phyloP scores from a whole-genome alignment of 179 eudicot species.

The Silene coronaria region DNA sequence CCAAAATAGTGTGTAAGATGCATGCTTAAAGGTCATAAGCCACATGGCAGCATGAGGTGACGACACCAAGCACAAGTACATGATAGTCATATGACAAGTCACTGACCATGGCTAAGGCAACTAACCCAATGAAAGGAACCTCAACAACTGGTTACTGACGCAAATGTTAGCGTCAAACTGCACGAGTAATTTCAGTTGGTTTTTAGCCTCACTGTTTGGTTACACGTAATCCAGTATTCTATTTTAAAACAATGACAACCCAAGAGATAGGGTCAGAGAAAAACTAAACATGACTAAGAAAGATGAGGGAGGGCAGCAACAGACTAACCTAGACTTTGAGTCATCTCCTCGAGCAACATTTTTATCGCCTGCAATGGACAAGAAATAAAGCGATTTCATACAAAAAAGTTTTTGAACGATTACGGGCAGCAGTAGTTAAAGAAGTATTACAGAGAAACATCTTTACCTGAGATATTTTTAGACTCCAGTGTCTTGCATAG shows the following conservation, averaged over 20 bases:
- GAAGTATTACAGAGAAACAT: background rate
- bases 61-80: conserved; percentile 2
- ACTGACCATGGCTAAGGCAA: background rate
- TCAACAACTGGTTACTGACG: background rate
- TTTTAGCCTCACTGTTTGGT: background rate
- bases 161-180: background rate
- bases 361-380: conserved; percentile 32
- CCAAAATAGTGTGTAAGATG: background rate
- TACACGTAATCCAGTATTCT: background rate
- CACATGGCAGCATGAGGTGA: background rate
- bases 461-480: conserved; percentile 43
- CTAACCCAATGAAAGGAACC: background rate
- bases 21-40: background rate
- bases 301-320: background rate
- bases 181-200: background rate
- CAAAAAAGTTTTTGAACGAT: background rate
- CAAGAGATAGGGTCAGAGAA: background rate
- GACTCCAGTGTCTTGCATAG: conserved; percentile 49
- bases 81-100: background rate
- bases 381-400: background rate
- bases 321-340: conserved; percentile 49
- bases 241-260: background rate
- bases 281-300: background rate
- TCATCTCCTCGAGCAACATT: conserved; percentile 23
- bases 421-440: background rate